Evolutionary conservation across 495 filamentous ascomycete genomes (phyloP).

Genomic region (Penicillium longicatenatum): DNA sequence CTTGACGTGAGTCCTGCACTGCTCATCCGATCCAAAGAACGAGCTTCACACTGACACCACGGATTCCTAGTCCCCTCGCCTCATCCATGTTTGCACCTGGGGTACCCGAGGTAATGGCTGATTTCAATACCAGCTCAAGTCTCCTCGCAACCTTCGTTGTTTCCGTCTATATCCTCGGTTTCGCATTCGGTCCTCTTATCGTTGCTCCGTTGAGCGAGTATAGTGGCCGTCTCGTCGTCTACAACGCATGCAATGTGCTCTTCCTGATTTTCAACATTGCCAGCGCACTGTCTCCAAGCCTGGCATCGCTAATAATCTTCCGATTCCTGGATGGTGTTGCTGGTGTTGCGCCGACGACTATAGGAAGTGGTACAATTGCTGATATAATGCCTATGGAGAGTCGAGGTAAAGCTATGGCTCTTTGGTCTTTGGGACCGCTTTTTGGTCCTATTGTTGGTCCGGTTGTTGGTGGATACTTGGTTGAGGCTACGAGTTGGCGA

Average conservation of each 20-base stretch:
- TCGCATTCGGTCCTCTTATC: constrained; percentile 71
- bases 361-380: constrained; percentile 77
- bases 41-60: too few species aligned
- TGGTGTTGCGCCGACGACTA: constrained; percentile 80
- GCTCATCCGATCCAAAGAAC: too few species aligned
- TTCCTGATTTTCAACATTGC: constrained; percentile 72
- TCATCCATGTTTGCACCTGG: constrained; percentile 67
- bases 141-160: constrained; percentile 71
- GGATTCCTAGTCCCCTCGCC: constrained; percentile 75
- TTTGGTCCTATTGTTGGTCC: constrained; percentile 67
- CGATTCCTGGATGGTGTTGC: constrained; percentile 78
- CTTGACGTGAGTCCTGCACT: constrained; percentile 48
- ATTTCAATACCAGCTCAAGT: constrained; percentile 58
- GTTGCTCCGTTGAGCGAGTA: constrained; percentile 78
- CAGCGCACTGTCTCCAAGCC: constrained; percentile 64
- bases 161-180: constrained; percentile 67
- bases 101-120: constrained; percentile 64
- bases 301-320: constrained; percentile 64
- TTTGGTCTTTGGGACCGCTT: constrained; percentile 77
- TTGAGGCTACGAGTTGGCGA: constrained; percentile 73
- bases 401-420: constrained; percentile 69
- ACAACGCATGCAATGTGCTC: constrained; percentile 59
- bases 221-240: constrained; percentile 73
- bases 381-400: constrained; percentile 73
- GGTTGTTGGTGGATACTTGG: constrained; percentile 73